These are phyloP conservation scores for Eimeria nieschulzi DNA, from an alignment of 169 alveolate species.

Conservation along the genomic window DNA sequence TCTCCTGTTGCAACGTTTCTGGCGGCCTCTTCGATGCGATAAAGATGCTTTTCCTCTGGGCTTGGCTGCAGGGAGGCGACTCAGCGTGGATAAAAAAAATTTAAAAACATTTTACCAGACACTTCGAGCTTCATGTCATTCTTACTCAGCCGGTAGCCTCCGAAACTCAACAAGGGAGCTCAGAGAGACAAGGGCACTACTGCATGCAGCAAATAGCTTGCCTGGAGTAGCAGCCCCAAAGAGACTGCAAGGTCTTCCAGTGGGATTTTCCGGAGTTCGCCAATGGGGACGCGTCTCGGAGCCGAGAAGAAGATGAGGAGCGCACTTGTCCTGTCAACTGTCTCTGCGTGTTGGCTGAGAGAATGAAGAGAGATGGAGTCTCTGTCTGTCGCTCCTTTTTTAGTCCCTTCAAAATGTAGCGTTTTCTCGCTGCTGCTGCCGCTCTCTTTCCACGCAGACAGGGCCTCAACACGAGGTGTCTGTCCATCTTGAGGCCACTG, in stretches of 20 bases:
- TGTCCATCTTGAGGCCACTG: background rate
- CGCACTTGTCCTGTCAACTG: background rate
- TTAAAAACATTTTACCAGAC: background rate
- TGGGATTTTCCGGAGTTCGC: background rate
- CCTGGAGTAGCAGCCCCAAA: conserved; percentile 19
- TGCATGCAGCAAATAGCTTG: background rate
- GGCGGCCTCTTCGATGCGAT: conserved; percentile 10
- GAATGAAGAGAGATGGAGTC: background rate
- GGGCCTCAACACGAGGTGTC: too few species aligned
- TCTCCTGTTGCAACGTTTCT: conserved; percentile 17
- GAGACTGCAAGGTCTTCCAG: conserved; percentile 10
- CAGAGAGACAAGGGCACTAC: background rate
- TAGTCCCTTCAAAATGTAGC: too few species aligned
- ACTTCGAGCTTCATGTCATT: too few species aligned
- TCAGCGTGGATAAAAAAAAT: background rate
- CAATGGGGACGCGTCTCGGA: background rate
- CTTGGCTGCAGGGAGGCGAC: conserved; percentile 32
- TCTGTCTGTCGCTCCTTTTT: background rate
- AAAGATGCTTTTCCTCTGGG: conserved; percentile 13
- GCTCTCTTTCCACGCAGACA: too few species aligned
- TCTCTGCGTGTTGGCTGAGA: too few species aligned
- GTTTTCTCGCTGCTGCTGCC: too few species aligned
- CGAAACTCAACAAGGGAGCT: background rate
- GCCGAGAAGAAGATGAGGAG: conserved; percentile 12
- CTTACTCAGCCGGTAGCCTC: too few species aligned